Base-by-base conservation (phyloP, 2,329 filamentous ascomycete species). In the Lachnellula hyalina region DNA sequence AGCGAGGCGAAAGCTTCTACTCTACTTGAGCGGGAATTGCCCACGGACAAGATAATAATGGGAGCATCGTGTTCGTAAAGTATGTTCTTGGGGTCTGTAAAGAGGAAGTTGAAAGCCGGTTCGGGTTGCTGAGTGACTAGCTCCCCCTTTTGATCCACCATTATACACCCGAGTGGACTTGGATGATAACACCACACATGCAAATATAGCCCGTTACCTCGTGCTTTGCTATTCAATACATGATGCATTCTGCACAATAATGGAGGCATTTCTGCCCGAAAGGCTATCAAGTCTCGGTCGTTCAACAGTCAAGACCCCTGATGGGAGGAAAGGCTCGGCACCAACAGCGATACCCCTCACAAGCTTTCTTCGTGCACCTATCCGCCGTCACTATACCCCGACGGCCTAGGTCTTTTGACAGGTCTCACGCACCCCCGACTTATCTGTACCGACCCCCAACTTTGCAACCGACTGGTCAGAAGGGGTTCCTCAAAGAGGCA, bases 401-500 rank as follows among this genome's bases (percentile, higher is more conserved):
- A 23, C 21, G 15, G 2, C n/a, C 28, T 19, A 47, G 12, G 8
- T 32, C 9, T 32, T 5, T 47, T 47, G 44, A 25, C 23, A 47
- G 9, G 23, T 47, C 23, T 47, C 44, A 4, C 25, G 44, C 44
- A 46, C 23, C 44, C 44, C 23, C 11, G 1, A 21, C 23, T 19
- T 12, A 7, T 34, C n/a, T 25, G n/a, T 42, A n/a, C 15, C 21
- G 19, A 46, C 23, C 38, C 38, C 49, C 25, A 32, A 36, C 49
- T 34, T 42, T 36, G 23, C 17, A 25, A 32, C 23, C 7, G 7
- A 17, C 32, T 41, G 49, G 49, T 34, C 49, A 51, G 49, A 46
- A 45, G 49, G 49, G 38, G 23, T 44, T 51, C 28, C 49, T 28
- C 28, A 51, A 51, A 45, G 49, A 45, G 41, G 41, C 49, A 51